Conservation (phyloP, 768 basidiomycete genomes). For the Pulveroboletus sp. region DNA sequence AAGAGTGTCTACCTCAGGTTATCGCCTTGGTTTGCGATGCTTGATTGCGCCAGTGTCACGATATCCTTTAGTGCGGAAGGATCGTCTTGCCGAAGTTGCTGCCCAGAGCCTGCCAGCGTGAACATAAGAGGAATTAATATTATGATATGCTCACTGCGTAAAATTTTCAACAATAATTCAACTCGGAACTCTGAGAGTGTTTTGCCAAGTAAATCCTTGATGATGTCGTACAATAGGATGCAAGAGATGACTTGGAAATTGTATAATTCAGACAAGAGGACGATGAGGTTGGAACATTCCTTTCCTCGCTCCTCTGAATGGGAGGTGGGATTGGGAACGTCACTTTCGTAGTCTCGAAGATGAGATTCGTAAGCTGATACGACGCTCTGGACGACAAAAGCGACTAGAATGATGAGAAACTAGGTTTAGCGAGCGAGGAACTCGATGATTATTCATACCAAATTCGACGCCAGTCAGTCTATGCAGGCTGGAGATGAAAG, state of each 20-base stretch:
- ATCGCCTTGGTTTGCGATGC: constrained; percentile 51
- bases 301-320: constrained; percentile 58
- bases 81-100: constrained; percentile 88
- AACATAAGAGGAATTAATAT: neutral
- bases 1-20: constrained; percentile 45
- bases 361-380: constrained; percentile 66
- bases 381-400: constrained; percentile 75
- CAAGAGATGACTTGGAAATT: constrained; percentile 94
- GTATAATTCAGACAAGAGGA: constrained; percentile 88
- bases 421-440: neutral
- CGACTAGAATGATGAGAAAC: constrained; percentile 46
- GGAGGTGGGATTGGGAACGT: constrained; percentile 9
- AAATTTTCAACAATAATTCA: constrained; percentile 82
- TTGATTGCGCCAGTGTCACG: constrained; percentile 74
- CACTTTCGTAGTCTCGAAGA: constrained; percentile 36
- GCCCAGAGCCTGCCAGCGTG: constrained; percentile 73
- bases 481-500: constrained; percentile 78
- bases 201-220: constrained; percentile 66
- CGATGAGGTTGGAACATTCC: constrained; percentile 84
- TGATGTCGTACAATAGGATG: constrained; percentile 85
- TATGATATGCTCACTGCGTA: constrained; percentile 65
- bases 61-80: constrained; percentile 92
- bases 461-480: constrained; percentile 85
- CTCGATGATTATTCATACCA: constrained; percentile 49
- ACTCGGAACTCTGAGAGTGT: constrained; percentile 76